Evolutionary conservation across 2,329 filamentous ascomycete genomes (phyloP).

Genomic region (Cladosporium sp.): DNA sequence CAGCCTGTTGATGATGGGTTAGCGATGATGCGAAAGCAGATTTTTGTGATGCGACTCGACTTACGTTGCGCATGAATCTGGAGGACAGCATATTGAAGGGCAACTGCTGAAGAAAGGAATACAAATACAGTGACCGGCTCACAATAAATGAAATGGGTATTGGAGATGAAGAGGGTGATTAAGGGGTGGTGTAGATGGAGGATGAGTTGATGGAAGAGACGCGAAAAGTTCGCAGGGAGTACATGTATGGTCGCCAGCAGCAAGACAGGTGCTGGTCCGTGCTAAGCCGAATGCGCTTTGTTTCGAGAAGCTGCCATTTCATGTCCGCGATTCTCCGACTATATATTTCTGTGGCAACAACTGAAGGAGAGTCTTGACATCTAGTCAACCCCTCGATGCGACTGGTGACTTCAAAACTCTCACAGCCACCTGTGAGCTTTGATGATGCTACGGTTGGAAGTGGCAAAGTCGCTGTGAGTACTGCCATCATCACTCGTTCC

Average conservation of each 20-base stretch:
- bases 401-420: neutral
- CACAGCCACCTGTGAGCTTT: neutral
- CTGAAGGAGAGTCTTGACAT: neutral
- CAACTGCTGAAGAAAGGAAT: slow-evolving; percentile 12
- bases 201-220: slow-evolving; percentile 11
- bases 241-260: neutral
- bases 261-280: neutral
- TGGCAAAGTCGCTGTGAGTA: neutral
- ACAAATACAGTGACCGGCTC: slow-evolving; percentile 19
- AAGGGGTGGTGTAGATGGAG: slow-evolving; percentile 14
- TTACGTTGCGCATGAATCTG: slow-evolving; percentile 38
- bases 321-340: neutral
- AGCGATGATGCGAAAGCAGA: slow-evolving; percentile 32
- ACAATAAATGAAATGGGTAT: slow-evolving; percentile 18
- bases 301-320: neutral
- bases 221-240: neutral
- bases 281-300: neutral
- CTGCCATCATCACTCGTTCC: neutral
- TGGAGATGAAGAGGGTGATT: slow-evolving; percentile 7
- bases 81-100: slow-evolving; percentile 36
- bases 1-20: slow-evolving; percentile 28
- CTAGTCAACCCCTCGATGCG: neutral
- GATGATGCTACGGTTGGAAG: neutral
- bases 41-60: slow-evolving; percentile 23
- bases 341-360: neutral